Percentiles rank a stretch among this genome's conserved stretches.
Evolutionary conservation across 2,329 filamentous ascomycete genomes (phyloP).

Genomic region (Microcyclosporella mali): DNA sequence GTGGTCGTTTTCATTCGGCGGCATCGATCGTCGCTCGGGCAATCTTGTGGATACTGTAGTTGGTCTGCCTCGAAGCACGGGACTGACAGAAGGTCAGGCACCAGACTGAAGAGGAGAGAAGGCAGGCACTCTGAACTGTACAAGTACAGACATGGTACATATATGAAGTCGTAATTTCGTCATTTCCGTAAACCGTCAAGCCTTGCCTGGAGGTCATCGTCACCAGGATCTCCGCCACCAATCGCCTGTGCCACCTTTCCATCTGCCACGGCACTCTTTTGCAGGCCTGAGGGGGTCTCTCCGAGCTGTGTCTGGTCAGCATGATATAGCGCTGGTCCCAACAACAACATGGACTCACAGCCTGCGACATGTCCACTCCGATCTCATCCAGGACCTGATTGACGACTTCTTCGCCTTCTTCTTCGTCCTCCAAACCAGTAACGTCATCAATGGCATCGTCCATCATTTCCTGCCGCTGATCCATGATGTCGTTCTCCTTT

Average conservation of each 20-base stretch:
- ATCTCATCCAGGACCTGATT: slow-evolving; percentile 97
- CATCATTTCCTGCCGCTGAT: slow-evolving; percentile 99
- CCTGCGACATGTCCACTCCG: slow-evolving; percentile 82
- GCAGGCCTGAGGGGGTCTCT: slow-evolving; percentile 80
- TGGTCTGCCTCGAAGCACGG: too few relatives aligned
- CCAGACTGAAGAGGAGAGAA: too few relatives aligned
- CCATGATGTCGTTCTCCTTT: slow-evolving; percentile 98
- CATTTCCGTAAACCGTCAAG: slow-evolving; percentile 66
- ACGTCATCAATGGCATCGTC: slow-evolving; percentile 97
- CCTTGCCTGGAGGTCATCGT: slow-evolving; percentile 89
- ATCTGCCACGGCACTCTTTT: slow-evolving; percentile 66
- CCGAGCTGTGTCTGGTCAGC: slow-evolving; percentile 59
- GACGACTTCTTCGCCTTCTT: slow-evolving; percentile 93
- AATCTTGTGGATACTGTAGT: too few relatives aligned
- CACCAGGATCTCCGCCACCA: slow-evolving; percentile 58
- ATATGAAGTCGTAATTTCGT: slow-evolving; percentile 10
- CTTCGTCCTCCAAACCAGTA: slow-evolving; percentile 83
- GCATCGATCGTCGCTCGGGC: too few relatives aligned
- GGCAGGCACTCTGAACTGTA: too few relatives aligned
- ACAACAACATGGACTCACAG: slow-evolving; percentile 54
- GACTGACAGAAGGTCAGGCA: too few relatives aligned
- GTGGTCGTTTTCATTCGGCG: too few relatives aligned
- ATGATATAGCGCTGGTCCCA: neutral
- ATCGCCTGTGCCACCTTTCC: slow-evolving; percentile 80
- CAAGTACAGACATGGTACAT: too few relatives aligned